phyloP scores from a whole-genome alignment of 345 rosid species.

The Nephelium lappaceum region DNA sequence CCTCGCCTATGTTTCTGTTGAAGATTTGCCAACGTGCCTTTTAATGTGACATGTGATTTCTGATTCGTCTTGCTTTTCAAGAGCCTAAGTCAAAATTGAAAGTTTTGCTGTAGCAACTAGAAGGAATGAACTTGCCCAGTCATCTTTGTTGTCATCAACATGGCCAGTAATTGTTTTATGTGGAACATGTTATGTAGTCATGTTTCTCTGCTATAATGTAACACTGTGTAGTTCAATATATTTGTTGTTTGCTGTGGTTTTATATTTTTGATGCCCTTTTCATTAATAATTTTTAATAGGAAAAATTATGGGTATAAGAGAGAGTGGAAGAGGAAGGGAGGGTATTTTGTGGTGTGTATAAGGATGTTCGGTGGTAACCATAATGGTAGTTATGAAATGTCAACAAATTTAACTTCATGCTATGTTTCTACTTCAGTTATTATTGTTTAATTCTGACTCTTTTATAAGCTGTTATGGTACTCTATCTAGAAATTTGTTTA shows the following conservation, averaged over 20 bases:
- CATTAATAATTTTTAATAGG: background rate
- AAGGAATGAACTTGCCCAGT: background rate
- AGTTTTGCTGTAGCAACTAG: background rate
- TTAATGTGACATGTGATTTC: background rate
- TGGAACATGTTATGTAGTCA: background rate
- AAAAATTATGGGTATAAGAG: background rate
- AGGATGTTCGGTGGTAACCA: background rate
- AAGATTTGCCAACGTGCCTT: background rate
- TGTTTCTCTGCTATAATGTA: background rate
- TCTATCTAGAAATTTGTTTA: constrained; percentile 4
- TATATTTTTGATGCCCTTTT: background rate
- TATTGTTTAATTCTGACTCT: background rate
- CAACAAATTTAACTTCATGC: constrained; percentile 1
- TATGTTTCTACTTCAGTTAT: background rate
- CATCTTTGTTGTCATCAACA: background rate
- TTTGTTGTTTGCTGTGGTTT: background rate
- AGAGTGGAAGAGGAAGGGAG: background rate
- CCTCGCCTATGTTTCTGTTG: background rate
- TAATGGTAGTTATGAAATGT: background rate
- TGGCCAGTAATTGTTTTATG: background rate
- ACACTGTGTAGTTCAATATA: background rate
- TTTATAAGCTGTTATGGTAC: background rate
- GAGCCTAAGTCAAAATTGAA: background rate
- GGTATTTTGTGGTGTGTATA: background rate
- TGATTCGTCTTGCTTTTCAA: background rate